Conservation (phyloP, 306 rosid species). For the cucumber (Cucumis sativus) region DNA sequence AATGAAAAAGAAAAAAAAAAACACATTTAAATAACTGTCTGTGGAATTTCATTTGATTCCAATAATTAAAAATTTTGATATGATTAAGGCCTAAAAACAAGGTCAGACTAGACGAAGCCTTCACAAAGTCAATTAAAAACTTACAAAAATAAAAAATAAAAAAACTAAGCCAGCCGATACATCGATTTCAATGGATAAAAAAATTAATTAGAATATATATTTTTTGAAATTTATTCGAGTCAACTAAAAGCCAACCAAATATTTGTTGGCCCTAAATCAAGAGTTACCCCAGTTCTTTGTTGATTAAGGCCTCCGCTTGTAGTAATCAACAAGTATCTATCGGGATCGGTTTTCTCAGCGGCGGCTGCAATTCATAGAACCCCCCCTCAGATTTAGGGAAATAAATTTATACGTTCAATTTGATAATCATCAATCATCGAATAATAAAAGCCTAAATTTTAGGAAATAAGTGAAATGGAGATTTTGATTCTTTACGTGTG, state of each 20-base stretch:
- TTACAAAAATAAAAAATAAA: background rate
- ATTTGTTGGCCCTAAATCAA: background rate
- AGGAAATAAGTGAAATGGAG: background rate
- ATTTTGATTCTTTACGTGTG: conserved; percentile 24
- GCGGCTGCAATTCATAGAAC: conserved; percentile 39
- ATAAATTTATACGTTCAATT: background rate
- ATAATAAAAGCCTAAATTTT: background rate
- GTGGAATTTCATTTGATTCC: background rate
- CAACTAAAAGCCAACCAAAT: background rate
- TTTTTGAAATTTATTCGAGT: background rate
- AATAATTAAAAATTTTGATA: background rate
- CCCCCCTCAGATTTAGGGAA: background rate
- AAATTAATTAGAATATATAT: background rate
- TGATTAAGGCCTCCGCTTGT: conserved; percentile 93
- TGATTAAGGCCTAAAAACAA: background rate
- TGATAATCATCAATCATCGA: background rate
- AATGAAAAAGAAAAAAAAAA: background rate
- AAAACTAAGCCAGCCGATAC: background rate
- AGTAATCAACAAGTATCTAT: conserved; percentile 58
- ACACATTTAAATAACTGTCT: background rate
- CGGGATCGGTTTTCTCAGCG: conserved; percentile 43
- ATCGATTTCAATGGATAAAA: background rate
- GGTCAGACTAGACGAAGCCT: background rate
- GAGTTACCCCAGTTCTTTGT: conserved; percentile 90
- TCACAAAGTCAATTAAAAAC: background rate